These are phyloP conservation scores for Earliella scabrosa DNA, from an alignment of 1,284 basidiomycete genomes.

Conservation along the genomic window DNA sequence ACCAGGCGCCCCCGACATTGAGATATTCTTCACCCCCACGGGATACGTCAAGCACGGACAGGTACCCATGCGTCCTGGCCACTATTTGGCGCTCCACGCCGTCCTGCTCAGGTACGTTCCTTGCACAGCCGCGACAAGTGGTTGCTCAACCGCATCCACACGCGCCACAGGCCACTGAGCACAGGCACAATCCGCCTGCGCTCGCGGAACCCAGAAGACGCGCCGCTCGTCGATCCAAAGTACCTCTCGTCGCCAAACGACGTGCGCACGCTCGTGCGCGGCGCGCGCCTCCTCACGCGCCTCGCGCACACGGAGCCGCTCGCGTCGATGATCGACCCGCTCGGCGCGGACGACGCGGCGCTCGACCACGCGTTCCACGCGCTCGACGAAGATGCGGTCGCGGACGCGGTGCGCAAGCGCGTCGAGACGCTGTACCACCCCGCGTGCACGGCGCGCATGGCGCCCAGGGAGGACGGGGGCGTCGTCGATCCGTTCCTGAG, in stretches of 20 bases:
- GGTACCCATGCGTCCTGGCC: constrained; percentile 18
- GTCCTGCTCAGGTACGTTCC: constrained; percentile 34
- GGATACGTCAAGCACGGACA: constrained; percentile 42
- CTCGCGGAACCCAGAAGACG: constrained; percentile 45
- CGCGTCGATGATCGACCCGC: constrained; percentile 47
- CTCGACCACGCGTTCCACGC: constrained; percentile 35
- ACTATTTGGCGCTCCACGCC: constrained; percentile 36
- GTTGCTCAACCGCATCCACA: too few relatives aligned
- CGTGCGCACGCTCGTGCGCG: constrained; percentile 56
- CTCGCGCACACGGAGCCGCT: constrained; percentile 57
- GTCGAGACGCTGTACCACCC: constrained; percentile 66
- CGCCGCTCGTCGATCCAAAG: constrained; percentile 51
- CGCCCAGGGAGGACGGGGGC: constrained; percentile 45
- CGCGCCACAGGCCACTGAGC: constrained; percentile 45
- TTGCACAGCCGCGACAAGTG: too few relatives aligned
- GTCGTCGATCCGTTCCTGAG: constrained; percentile 43
- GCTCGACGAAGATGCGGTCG: constrained; percentile 36
- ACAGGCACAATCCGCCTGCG: constrained; percentile 43
- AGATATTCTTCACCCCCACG: constrained; percentile 55
- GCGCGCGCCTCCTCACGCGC: constrained; percentile 51
- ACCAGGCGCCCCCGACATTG: constrained; percentile 61
- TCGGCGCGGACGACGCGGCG: constrained; percentile 25
- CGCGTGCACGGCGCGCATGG: constrained; percentile 63
- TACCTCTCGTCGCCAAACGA: constrained; percentile 61
- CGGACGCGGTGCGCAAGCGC: constrained; percentile 44